phyloP scores from a whole-genome alignment of 352 stramenopile species.

The Stramenopiles sp. region DNA sequence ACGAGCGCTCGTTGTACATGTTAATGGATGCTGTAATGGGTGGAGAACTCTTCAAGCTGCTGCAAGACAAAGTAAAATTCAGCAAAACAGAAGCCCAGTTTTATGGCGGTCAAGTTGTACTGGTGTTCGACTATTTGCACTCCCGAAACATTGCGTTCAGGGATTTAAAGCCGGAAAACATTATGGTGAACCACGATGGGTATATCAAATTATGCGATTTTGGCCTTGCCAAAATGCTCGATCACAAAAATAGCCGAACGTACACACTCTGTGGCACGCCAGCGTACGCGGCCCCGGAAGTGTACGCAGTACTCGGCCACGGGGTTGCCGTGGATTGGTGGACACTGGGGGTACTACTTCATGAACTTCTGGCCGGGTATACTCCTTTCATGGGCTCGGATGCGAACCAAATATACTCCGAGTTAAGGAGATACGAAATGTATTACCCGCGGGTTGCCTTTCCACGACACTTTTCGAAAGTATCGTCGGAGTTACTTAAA shows the following conservation, averaged over 20 bases:
- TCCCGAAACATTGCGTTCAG: constrained; percentile 58
- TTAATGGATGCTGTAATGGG: constrained; percentile 68
- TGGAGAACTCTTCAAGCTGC: constrained; percentile 51
- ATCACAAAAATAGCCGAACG: constrained; percentile 31
- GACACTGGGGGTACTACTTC: constrained; percentile 54
- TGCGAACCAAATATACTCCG: not conserved
- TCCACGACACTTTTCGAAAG: not conserved
- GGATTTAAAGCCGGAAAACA: constrained; percentile 58
- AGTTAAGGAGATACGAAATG: not conserved
- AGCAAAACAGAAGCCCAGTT: constrained; percentile 39
- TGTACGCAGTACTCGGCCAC: constrained; percentile 46
- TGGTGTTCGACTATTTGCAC: constrained; percentile 51
- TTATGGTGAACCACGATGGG: constrained; percentile 49
- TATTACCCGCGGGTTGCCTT: not conserved
- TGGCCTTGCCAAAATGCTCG: constrained; percentile 27
- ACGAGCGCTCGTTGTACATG: constrained; percentile 52
- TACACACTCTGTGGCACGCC: constrained; percentile 51
- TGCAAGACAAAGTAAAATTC: constrained; percentile 44
- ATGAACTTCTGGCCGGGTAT: constrained; percentile 52
- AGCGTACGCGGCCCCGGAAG: constrained; percentile 52
- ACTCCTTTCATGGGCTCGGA: constrained; percentile 30
- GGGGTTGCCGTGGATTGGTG: constrained; percentile 57
- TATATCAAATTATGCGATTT: constrained; percentile 63
- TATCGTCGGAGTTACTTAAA: not conserved
- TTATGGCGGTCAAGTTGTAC: constrained; percentile 53